Evolutionary conservation across 208 protist species (phyloP), one percentile per base, ranked within the genome.

Genomic region (Leptomonas seymouri): DNA sequence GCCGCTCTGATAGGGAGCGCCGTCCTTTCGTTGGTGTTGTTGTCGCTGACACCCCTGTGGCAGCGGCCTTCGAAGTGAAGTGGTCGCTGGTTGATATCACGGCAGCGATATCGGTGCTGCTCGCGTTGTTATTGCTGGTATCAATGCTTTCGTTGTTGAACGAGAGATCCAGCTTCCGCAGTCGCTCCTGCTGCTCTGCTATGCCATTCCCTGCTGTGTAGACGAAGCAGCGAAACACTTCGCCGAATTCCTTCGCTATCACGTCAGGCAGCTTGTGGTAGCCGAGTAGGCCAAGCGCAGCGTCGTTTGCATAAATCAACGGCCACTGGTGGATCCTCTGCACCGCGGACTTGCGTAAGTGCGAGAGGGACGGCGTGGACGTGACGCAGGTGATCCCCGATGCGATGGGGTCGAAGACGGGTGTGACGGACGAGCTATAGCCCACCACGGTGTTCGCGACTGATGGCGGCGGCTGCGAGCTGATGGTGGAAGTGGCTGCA

Each of bases 151-250:
- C 50, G 30, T 48, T 46, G 48, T 36, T 46, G 21, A 44, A 16
- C 30, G 50, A 56, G 3, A 18, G 46, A 1, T 30, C n/a, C 30
- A 23, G 61, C 50, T 56, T 56, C 15, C 21, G 30, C 14, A 30
- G 4, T 1, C 48, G 45, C 49, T 67, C 48, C 36, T 46, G 62
- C 59, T 23, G 59, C 16, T 59, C 25, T 25, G 12, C 21, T 16
- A 53, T 34, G 51, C 42, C 11, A 30, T 62, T 61, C 21, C n/a
- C 49, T 31, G 20, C n/a, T 14, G 45, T 16, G 61, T 51, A 54
- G 25, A 60, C 48, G 21, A 73, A 81, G 59, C 64, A 76, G 63
- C 59, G 68, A 48, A 76, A 76, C 28, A 81, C 28, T 30, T 65
- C 60, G 8, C 68, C 59, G 14, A 81, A 73, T n/a, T 63, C 21